Base-by-base conservation (phyloP, 73 alveolate species). In the Symbiodinium natans region DNA sequence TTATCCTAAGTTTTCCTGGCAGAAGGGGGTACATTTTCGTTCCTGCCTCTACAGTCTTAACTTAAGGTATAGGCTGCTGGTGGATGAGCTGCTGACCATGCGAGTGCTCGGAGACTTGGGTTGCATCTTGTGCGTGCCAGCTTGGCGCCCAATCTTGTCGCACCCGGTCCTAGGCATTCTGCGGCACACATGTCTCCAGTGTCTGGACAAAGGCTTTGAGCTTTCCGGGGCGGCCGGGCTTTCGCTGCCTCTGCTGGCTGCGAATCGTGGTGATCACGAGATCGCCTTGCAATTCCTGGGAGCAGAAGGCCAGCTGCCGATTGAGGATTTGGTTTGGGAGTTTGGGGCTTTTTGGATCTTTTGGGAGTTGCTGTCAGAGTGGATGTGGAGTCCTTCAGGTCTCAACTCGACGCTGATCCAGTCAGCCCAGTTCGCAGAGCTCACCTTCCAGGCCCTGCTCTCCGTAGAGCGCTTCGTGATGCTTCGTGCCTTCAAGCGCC, bases 261-360 rank as follows among this genome's bases (percentile, higher is more conserved):
- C 77, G 34, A 63, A 63, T 34, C 77, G 77, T 31, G 77, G 77
- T 34, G 77, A 63, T 27, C 77, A 63, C 77, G 77, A 63, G 77
- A 63, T 63, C 77, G 77, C 31, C 2, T 63, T 63, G 77, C 77
- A 63, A 34, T 63, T 63, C 77, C 77, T 63, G 31, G 77, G 77
- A 11, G 31, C 31, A 34, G 77, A 63, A 63, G 77, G 77, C 77
- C 77, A 27, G 68, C n/a, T n/a, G n/a, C n/a, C n/a, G n/a, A n/a
- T n/a, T n/a, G n/a, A n/a, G n/a, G n/a, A n/a, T n/a, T n/a, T n/a
- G n/a, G n/a, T n/a, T 46, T 46, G 59, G 59, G 59, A 46, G 13
- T 46, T 6, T 6, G 59, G 59, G 59, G 13, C 13, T 13, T 46
- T 9, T 6, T 6, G 59, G 59, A 9, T 46, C 6, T 46, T 9